Conservation (phyloP, 169 alveolate genomes). For the Plasmodium knowlesi region DNA sequence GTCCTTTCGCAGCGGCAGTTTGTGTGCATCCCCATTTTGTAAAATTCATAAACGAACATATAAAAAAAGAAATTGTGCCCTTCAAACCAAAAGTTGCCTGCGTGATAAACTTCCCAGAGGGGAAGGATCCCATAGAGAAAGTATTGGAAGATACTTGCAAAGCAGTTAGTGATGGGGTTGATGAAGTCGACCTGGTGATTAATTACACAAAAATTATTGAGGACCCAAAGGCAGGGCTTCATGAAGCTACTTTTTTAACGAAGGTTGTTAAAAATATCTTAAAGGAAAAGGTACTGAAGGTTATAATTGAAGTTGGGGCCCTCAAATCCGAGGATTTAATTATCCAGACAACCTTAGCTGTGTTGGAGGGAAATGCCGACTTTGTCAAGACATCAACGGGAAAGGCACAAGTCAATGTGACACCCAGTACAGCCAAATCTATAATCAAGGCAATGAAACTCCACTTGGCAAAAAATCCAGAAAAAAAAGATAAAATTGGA, state of each 20-base stretch:
- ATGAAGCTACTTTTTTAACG: conserved; percentile 48
- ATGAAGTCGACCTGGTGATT: conserved; percentile 80
- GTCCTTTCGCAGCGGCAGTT: conserved; percentile 76
- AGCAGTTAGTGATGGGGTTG: conserved; percentile 78
- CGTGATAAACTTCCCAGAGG: conserved; percentile 81
- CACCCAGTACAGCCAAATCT: conserved; percentile 51
- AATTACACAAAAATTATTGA: conserved; percentile 56
- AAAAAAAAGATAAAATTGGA: conserved; percentile 75
- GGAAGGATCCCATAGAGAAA: conserved; percentile 68
- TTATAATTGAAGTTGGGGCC: conserved; percentile 80
- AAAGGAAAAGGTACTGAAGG: conserved; percentile 70
- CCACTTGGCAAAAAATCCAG: neutral
- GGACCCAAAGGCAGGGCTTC: conserved; percentile 55
- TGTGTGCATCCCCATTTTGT: conserved; percentile 77
- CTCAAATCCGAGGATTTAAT: conserved; percentile 68
- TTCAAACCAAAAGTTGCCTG: conserved; percentile 67
- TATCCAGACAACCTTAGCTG: conserved; percentile 65
- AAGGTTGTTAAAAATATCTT: conserved; percentile 17
- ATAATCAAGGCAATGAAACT: conserved; percentile 66
- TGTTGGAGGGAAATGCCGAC: conserved; percentile 79
- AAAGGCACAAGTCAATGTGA: conserved; percentile 76
- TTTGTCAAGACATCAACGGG: conserved; percentile 82
- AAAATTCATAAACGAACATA: conserved; percentile 44
- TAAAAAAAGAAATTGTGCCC: conserved; percentile 53
- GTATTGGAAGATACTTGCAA: conserved; percentile 68